Conservation (phyloP, 495 filamentous ascomycete genomes). For the Pseudoneurospora amorphoporcata region DNA sequence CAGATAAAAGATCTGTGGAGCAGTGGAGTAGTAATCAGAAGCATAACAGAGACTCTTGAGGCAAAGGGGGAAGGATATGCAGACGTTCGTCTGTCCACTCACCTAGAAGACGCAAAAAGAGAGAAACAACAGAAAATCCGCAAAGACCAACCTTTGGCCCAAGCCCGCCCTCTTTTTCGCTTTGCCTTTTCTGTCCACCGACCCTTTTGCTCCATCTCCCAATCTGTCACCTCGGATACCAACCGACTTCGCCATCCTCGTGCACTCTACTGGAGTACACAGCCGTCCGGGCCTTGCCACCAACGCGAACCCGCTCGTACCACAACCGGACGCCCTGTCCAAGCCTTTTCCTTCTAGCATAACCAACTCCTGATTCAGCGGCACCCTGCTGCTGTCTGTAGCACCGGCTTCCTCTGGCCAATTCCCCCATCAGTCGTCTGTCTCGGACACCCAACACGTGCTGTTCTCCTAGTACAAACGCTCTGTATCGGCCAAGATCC, state of each 20-base stretch:
- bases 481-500: neutral
- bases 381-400: neutral
- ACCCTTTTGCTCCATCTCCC: neutral
- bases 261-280: neutral
- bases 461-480: neutral
- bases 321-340: neutral
- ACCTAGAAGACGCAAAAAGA: neutral
- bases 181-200: neutral
- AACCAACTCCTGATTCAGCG: neutral
- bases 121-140: neutral
- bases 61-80: neutral
- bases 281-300: neutral
- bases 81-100: neutral
- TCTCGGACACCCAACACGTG: neutral
- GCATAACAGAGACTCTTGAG: neutral
- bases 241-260: neutral
- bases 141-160: neutral
- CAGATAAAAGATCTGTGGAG: conserved; percentile 14
- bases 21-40: neutral
- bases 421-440: neutral
- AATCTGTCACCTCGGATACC: neutral
- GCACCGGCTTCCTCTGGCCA: neutral
- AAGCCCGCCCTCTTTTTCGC: neutral
- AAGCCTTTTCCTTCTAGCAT: neutral
- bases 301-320: neutral